Base-by-base conservation (phyloP, 2,329 filamentous ascomycete species). In the Neoarthrinium moseri region DNA sequence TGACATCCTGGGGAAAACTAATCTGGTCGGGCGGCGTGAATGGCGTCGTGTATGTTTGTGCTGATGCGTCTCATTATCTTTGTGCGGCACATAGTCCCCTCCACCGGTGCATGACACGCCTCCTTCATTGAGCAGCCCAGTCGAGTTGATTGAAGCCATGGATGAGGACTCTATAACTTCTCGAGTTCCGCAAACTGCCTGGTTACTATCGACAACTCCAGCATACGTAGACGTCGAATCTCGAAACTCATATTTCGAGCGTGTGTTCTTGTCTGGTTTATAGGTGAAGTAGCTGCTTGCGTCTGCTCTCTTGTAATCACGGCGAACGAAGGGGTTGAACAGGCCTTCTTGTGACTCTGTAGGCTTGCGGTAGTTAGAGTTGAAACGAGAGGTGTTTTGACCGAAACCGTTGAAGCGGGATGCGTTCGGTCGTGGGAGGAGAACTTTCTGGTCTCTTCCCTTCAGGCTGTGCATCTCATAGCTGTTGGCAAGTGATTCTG, bases 221-320 rank as follows among this genome's bases (percentile, higher is more conserved):
- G 49, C 40, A 22, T 58, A 60, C 7, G 59, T 55, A 1, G 59
- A 62, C 12, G 46, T 21, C 8, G 61, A 63, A 34, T 64, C 61
- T 2, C 61, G 56, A 27, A 64, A 64, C 1, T 57, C 56, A 32
- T 60, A 63, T 13, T 54, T 56, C 1, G 56, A 53, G 8, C 50
- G 52, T 6, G 46, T 49, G n/a, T 50, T 52, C 5, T 49, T 26
- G 6, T 51, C 49, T 17, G 52, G 29, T 11, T 53, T 48, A 36
- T 46, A 52, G 6, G 32, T 23, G 8, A 62, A 54, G 15, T 55
- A 52, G 2, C 39, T 51, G 6, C 46, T 42, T 4, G 18, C 17
- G 13, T 51, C 44, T 1, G 45, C 48, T 7, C 45, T 46, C 15
- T 41, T 45, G 15, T 46, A 49, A 6, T 30, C 41, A 5, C 38